Evolutionary conservation across 805 yeast species (phyloP), one percentile per base, ranked within the genome.

Genomic region (Hemisphaericaspora nanyangensis): DNA sequence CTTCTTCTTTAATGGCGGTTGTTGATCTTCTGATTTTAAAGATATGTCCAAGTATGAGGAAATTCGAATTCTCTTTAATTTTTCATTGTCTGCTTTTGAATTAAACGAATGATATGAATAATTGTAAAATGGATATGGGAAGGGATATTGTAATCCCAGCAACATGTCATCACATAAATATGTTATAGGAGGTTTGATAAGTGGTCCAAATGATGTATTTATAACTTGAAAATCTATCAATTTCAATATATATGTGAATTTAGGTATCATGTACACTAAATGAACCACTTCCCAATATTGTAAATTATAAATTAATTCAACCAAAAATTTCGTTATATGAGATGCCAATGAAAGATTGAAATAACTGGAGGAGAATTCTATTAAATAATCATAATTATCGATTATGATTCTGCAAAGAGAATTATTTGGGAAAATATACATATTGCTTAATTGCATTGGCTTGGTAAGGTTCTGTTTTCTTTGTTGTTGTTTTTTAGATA

Each of bases 211-310:
- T 3, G 63, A 55, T 5, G 73, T 63, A 12, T 52, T 55, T 11
- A 49, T 48, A 17, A 68, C 49, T 24, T 66, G 70, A 45, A 69
- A 63, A 17, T 54, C 61, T 16, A 62, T 39, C 17, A 68, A 48
- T 40, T 52, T 52, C 39, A 68, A 55, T 39, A 65, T 61, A 45
- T 58, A 54, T 27, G 57, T 61, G 17, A 69, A 44, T 25, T 60
- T 48, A 1, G 71, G 66, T 3, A 65, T 36, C 17, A 57, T 39
- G 30, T 57, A 49, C 8, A 68, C 41, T 7, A 69, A 52, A 47
- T 69, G 74, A 45, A 68, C 67, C 7, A 65, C 55, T 42, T 69
- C 74, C 74, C 74, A 69, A 45, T 65, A 69, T 42, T 68, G 63
- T 12, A 69, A 48, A 12, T 57, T 48, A 45, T 69, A 65, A 8